Base-by-base conservation (phyloP, 441 rosid species). In the Euphorbia corollata region DNA sequence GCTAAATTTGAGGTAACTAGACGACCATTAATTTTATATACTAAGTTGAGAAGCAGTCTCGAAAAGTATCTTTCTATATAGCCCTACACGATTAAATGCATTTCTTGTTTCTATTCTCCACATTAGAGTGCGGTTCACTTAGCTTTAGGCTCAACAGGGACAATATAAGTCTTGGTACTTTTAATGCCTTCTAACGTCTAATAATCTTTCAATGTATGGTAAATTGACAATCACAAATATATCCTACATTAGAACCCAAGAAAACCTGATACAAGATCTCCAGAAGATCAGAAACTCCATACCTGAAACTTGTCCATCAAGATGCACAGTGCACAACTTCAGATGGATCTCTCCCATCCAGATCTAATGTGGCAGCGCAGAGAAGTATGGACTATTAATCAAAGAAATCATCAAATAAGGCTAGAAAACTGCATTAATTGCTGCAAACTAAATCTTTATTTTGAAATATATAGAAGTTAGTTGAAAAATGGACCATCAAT, bases 401-500 rank as follows among this genome's bases (percentile, higher is more conserved):
- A 20, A 32, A 18, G 18, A 18, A 4, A 5, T 6, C 8, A 36
- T 15, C 12, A 27, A 30, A 43, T 24, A 38, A 39, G 16, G 6
- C 43, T n/a, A 55, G n/a, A 57, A 47, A 38, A 58, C 30, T 43
- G n/a, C 56, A 12, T 22, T 59, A 20, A 38, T 68, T 64, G 16
- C 20, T 16, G 64, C 32, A 48, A 65, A 59, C 13, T 15, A 48
- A 55, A 41, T 47, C 3, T 58, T 32, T 22, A 20, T 11, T 24
- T n/a, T 27, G 55, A 57, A 18, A 13, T 59, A 36, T 62, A 50
- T 23, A 53, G 51, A 62, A 55, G 56, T 23, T 43, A 27, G 27
- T 71, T 56, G 58, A n/a, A 51, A 32, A n/a, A 64, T 63, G 43
- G 67, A 24, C 53, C 19, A 59, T 65, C 19, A 5, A 64, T 34